phyloP scores from a whole-genome alignment of 768 basidiomycete genomes.

The Daedalea quercina region DNA sequence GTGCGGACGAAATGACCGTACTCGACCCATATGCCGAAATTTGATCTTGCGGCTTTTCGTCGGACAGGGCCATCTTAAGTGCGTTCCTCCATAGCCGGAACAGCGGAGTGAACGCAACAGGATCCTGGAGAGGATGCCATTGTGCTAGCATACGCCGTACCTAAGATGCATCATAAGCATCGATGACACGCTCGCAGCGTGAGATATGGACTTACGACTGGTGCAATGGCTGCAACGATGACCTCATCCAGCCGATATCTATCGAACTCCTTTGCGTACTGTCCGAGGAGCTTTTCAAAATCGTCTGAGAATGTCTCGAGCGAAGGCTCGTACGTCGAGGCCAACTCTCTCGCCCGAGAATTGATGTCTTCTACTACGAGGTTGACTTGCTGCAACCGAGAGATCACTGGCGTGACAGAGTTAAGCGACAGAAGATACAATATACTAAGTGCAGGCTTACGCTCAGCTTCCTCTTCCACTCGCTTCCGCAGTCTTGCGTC shows the following conservation, averaged over 20 bases:
- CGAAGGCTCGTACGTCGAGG: conserved; percentile 61
- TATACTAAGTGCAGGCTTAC: conserved; percentile 35
- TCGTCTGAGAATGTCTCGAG: conserved; percentile 67
- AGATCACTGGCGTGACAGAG: conserved; percentile 49
- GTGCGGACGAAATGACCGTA: conserved; percentile 23
- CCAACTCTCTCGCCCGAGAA: conserved; percentile 53
- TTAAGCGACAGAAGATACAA: conserved; percentile 1
- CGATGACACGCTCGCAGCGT: background rate
- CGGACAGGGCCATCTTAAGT: conserved; percentile 48
- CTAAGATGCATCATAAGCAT: conserved; percentile 23
- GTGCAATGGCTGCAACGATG: conserved; percentile 86
- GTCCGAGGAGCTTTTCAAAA: conserved; percentile 64
- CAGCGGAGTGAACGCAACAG: conserved; percentile 52
- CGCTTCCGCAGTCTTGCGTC: conserved; percentile 62
- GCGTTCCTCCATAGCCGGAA: conserved; percentile 68
- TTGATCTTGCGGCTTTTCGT: conserved; percentile 37
- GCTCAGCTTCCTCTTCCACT: conserved; percentile 69
- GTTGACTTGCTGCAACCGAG: conserved; percentile 71
- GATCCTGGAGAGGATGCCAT: conserved; percentile 86
- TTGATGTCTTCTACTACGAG: conserved; percentile 69
- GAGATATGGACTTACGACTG: conserved; percentile 40
- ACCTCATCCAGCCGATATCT: conserved; percentile 82
- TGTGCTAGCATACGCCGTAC: conserved; percentile 63
- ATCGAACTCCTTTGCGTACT: conserved; percentile 71
- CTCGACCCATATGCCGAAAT: conserved; percentile 54